phyloP scores from a whole-genome alignment of 2,329 filamentous ascomycete species.

The Rhynchosporium secalis region DNA sequence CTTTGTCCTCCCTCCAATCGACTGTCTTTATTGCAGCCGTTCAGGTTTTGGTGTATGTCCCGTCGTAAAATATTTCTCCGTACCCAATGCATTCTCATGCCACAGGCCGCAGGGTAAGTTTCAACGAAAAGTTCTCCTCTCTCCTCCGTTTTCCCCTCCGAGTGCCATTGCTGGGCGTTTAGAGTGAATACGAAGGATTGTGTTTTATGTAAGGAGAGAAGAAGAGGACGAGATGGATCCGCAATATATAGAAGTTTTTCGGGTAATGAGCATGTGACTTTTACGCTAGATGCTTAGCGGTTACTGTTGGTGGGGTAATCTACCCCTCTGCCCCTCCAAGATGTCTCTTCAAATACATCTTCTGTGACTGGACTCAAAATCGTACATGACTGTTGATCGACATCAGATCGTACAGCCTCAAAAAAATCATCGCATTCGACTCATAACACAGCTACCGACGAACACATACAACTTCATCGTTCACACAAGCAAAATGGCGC shows the following conservation, averaged over 20 bases:
- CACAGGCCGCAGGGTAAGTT: constrained; percentile 59
- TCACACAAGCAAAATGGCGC: constrained; percentile 46
- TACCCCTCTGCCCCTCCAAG: constrained; percentile 16
- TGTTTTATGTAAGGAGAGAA: constrained; percentile 47
- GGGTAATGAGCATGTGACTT: constrained; percentile 19
- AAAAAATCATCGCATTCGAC: neutral
- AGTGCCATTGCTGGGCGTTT: constrained; percentile 56
- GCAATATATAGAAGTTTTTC: constrained; percentile 20
- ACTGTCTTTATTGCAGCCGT: too few species aligned
- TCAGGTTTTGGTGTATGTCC: constrained; percentile 10
- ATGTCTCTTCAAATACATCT: constrained; percentile 22
- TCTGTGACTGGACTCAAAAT: constrained; percentile 21
- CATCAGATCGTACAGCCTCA: neutral
- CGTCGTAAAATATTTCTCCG: constrained; percentile 23
- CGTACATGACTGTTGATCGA: neutral
- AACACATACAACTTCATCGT: neutral
- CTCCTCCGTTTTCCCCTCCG: constrained; percentile 70
- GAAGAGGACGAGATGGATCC: constrained; percentile 24
- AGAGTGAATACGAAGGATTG: constrained; percentile 67
- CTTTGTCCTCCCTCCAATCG: neutral
- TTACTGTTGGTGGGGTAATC: neutral
- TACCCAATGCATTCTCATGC: constrained; percentile 42
- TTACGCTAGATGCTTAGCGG: neutral
- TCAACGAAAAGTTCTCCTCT: constrained; percentile 53
- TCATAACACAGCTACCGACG: neutral